Evolutionary conservation across 2,329 filamentous ascomycete species (phyloP), one percentile per base, ranked within the genome.

Genomic region (Aspergillus neoniger): DNA sequence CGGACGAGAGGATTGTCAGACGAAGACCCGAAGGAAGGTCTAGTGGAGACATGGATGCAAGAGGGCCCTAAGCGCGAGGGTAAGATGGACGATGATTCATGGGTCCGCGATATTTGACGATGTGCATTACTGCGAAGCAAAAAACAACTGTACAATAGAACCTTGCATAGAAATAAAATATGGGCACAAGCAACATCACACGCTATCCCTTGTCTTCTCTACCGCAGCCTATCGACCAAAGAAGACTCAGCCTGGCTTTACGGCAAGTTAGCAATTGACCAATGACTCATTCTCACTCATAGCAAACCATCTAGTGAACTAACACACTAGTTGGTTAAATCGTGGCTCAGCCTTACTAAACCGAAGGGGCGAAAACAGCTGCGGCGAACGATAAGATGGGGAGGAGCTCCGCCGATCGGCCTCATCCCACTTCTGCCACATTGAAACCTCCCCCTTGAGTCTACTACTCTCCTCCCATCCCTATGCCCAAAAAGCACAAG

Each of bases 41-140:
- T 93, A 28, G 91, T 90, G 0, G 91, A 94, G 76, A 96, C 92
- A 1, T 98, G 91, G 89, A 80, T 84, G 38, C 76, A 78, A 64
- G 86, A 86, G 69, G 85, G 85, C 0, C 74, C 74, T 0, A 80
- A 80, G 62, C 72, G 76, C 36, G 83, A 85, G 65, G 86, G 86
- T 2, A 81, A 79, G 65, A 87, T 85, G 80, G 78, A 83, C 51
- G 86, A 88, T 71, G 85, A 83, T 25, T 87, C 84, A 60, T 84
- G 82, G 75, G 82, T 87, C 48, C 83, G 82, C 67, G 85, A 88
- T 72, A 77, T 79, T 38, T 87, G 70, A 77, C 12, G 10, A 30
- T 25, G 23, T 28, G 10, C 32, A 36, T 15, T 50, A 17, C n/a
- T 17, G 25, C 23, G 14, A 19, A 17, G 14, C 19, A 36, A n/a